A percentile compares a stretch with the other conserved stretches of the same genome.
These are phyloP conservation scores for Capsella rubella DNA, from an alignment of 441 rosid genomes.

Conservation along the genomic window DNA sequence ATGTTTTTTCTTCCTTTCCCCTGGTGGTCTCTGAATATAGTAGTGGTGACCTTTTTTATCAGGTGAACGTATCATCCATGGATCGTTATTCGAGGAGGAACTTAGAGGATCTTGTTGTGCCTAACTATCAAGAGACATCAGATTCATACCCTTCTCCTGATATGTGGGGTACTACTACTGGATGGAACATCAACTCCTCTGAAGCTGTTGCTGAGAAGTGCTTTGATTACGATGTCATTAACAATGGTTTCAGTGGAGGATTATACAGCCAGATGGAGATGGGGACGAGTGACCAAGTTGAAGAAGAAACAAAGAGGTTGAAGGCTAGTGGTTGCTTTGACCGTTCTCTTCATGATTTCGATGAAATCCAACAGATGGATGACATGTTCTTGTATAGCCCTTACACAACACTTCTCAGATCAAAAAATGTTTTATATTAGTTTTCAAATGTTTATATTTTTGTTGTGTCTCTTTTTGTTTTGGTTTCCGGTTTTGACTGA, in stretches of 20 bases:
- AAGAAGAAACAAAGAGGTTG: slow-evolving; percentile 40
- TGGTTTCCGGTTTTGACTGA: slow-evolving; percentile 47
- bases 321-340: slow-evolving; percentile 29
- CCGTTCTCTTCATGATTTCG: slow-evolving; percentile 50
- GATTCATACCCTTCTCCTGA: slow-evolving; percentile 50
- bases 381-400: slow-evolving; percentile 73
- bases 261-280: slow-evolving; percentile 48
- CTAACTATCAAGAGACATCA: slow-evolving; percentile 59
- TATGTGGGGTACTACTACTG: slow-evolving; percentile 52
- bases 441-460: slow-evolving; percentile 2
- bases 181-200: slow-evolving; percentile 53
- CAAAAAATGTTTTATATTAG: too few species aligned
- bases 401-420: too few species aligned
- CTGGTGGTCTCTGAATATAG: slow-evolving; percentile 11
- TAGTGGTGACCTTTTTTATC: slow-evolving; percentile 34
- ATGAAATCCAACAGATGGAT: slow-evolving; percentile 61
- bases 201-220: slow-evolving; percentile 48
- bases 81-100: slow-evolving; percentile 56
- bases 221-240: slow-evolving; percentile 45
- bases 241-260: slow-evolving; percentile 46
- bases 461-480: slow-evolving; percentile 11
- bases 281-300: slow-evolving; percentile 28
- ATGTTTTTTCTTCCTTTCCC: not conserved
- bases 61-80: slow-evolving; percentile 48
- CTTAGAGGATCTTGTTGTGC: slow-evolving; percentile 65